Evolutionary conservation across 129 eudicot genomes (phyloP).

Genomic region (Ambrosia artemisiifolia): DNA sequence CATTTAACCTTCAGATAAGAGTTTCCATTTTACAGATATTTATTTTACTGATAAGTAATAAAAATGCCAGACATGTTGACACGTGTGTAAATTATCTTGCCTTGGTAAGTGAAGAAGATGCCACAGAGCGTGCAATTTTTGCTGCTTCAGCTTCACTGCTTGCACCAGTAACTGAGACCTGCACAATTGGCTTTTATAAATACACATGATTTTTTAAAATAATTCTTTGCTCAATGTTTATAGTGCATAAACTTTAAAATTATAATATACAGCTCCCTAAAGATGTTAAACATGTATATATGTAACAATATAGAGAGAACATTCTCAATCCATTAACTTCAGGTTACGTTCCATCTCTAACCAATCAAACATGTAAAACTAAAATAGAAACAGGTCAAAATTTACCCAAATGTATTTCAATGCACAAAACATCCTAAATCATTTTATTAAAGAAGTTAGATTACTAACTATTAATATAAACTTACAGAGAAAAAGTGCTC

Average conservation of each 20-base stretch:
- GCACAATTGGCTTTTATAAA: conserved; percentile 17
- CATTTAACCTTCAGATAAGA: background rate
- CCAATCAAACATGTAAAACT: background rate
- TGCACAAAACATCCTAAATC: background rate
- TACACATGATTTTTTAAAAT: background rate
- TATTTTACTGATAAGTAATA: background rate
- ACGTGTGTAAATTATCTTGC: conserved; percentile 8
- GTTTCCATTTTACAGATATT: background rate
- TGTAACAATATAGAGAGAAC: background rate
- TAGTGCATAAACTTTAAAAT: background rate
- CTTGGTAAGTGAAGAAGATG: conserved; percentile 33
- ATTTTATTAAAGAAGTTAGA: background rate
- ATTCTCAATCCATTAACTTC: background rate
- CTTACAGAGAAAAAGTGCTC: background rate
- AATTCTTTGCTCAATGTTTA: background rate
- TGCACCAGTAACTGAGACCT: conserved; percentile 85
- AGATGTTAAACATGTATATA: background rate
- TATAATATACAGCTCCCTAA: background rate
- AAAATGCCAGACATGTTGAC: background rate
- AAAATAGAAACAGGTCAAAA: background rate
- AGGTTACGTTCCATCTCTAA: background rate
- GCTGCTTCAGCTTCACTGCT: conserved; percentile 81
- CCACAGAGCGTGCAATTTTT: conserved; percentile 85
- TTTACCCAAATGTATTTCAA: background rate
- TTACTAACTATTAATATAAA: background rate